Percentiles rank a stretch among this genome's conserved stretches.
Evolutionary conservation across 495 filamentous ascomycete species (phyloP).

Genomic region (Trichoderma erinaceum): DNA sequence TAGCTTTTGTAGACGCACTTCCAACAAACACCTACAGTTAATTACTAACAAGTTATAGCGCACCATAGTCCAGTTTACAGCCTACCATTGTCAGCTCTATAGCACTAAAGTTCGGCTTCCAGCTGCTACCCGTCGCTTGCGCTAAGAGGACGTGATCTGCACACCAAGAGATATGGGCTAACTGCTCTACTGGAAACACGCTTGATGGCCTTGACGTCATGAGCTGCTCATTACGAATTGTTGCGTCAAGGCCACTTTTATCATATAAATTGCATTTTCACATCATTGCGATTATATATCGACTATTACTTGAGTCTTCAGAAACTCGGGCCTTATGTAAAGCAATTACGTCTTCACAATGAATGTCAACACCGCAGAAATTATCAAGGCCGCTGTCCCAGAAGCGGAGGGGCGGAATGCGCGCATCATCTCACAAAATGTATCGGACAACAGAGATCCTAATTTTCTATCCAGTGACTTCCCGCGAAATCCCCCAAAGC

Average conservation of each 20-base stretch:
- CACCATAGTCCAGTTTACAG: background rate
- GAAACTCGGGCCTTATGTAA: too few species aligned
- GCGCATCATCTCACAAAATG: conserved; percentile 29
- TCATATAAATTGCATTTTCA: background rate
- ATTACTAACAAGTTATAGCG: background rate
- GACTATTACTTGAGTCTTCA: too few species aligned
- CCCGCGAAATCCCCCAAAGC: conserved; percentile 39
- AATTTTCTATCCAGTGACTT: conserved; percentile 34
- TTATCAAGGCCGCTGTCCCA: conserved; percentile 29
- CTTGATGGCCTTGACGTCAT: conserved; percentile 1
- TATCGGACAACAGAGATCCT: conserved; percentile 28
- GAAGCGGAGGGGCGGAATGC: conserved; percentile 27
- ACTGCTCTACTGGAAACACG: background rate
- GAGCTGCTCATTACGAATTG: background rate
- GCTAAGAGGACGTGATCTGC: background rate
- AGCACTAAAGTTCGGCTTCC: too few species aligned
- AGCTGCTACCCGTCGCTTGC: background rate
- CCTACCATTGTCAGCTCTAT: background rate
- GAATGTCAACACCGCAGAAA: conserved; percentile 30
- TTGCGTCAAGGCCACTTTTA: background rate
- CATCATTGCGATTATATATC: too few species aligned
- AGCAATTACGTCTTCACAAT: conserved; percentile 16
- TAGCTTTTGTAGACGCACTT: too few species aligned
- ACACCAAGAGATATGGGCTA: background rate
- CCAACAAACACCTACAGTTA: too few species aligned